Base-by-base conservation (phyloP, 2,329 filamentous ascomycete species). In the Chaetomium globosum region DNA sequence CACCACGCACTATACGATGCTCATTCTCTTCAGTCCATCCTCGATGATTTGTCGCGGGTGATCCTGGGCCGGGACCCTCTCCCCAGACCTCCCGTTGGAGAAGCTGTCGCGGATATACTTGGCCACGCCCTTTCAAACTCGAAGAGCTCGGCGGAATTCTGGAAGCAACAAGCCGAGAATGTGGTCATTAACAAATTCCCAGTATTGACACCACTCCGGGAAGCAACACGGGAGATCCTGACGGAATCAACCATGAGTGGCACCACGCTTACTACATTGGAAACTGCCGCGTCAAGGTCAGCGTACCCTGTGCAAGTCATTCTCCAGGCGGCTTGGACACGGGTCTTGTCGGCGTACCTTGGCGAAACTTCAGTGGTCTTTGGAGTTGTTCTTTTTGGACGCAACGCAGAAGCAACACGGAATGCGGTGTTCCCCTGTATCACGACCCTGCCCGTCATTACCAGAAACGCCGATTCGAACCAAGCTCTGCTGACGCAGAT, bases 1-100 rank as follows among this genome's bases (percentile, higher is more conserved):
- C 89, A 96, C 68, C 93, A 97, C 77, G 90, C 91, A 0, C 79
- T 97, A 0, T 97, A 96, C 70, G 93, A 97, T 78, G 93, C 92
- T 0, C 82, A 86, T 49, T 93, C 92, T 9, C 78, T 97, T 12
- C 80, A 85, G 3, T 73, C 81, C 0, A 82, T 97, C 0, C 76
- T 97, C 1, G 73, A 79, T 0, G 85, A 89, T 69, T 79, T 96
- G 13, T 71, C 76, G 2, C 71, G 70, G 43, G 71, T 75, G 12
- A 80, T 84, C 39, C 65, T 72, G 9, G 75, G 72, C 4, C 65
- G 31, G 2, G 4, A n/a, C 1, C 16, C 61, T 8, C 0, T 30
- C 1, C 12, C 72, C 2, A 12, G 64, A 1, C 59, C 77, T 1
- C n/a, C 21, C 1, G 72, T 48, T 0, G 70, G 79, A 28, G 60